Evolutionary conservation across 495 filamentous ascomycete genomes (phyloP).

Genomic region (Tricharina praecox): DNA sequence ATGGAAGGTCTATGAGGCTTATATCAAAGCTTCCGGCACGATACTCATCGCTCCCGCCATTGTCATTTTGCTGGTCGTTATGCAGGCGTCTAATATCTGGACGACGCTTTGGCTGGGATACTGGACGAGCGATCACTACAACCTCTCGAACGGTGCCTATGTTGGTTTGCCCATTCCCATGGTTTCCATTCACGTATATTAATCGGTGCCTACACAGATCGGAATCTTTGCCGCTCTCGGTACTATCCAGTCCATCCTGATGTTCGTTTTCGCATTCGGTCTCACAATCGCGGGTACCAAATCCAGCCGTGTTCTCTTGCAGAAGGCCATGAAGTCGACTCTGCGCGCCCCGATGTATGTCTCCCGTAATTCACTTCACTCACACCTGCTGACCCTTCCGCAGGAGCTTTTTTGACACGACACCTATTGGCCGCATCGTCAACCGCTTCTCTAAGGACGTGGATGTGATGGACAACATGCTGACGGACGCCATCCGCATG

Average conservation of each 20-base stretch:
- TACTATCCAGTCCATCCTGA: slow-evolving; percentile 50
- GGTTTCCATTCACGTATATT: background rate
- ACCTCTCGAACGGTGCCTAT: slow-evolving; percentile 49
- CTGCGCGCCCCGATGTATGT: slow-evolving; percentile 70
- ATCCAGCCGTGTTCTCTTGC: slow-evolving; percentile 66
- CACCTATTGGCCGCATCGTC: slow-evolving; percentile 85
- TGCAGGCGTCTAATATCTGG: slow-evolving; percentile 68
- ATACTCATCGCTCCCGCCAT: slow-evolving; percentile 52
- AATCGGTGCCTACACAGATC: slow-evolving; percentile 33
- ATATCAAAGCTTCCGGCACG: slow-evolving; percentile 62
- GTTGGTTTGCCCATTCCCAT: slow-evolving; percentile 10
- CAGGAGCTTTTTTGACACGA: slow-evolving; percentile 73
- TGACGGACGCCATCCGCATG: slow-evolving; percentile 82
- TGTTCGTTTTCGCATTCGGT: slow-evolving; percentile 53
- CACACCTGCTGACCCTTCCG: too few relatives aligned
- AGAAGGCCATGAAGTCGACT: slow-evolving; percentile 60
- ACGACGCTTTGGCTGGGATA: slow-evolving; percentile 85
- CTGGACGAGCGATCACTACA: slow-evolving; percentile 60
- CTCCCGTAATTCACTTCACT: too few relatives aligned
- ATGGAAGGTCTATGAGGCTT: slow-evolving; percentile 67
- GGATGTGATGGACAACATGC: slow-evolving; percentile 84
- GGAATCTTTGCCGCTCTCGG: slow-evolving; percentile 72
- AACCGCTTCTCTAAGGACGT: slow-evolving; percentile 95
- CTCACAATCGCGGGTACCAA: slow-evolving; percentile 65
- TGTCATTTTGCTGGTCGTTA: slow-evolving; percentile 45